Evolutionary conservation across 306 rosid genomes (phyloP), one percentile per base, ranked within the genome.

Genomic region (Vigna nakashimae): DNA sequence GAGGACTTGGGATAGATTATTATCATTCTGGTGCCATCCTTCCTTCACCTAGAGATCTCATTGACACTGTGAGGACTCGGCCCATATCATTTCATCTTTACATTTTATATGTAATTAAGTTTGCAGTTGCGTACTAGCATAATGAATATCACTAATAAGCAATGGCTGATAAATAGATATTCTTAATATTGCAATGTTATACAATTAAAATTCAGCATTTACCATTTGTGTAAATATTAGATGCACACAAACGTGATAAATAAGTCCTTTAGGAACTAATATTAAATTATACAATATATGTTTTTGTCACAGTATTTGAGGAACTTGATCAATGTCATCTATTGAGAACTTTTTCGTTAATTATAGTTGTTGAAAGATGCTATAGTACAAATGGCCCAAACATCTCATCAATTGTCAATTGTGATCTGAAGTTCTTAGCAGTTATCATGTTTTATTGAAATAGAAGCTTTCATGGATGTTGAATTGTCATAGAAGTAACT

Each of bases 1-100:
- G 98, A 70, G 98, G 98, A 51, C 96, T 95, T 77, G 98, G 98
- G 65, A 92, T 95, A 36, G 98, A 92, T 82, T 95, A 92, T 81
- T 86, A 92, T 88, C 98, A 92, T 72, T 9, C 98, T 71, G 96
- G 89, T 68, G 93, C 92, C 2, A 28, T 95, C 67, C 98, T 92
- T 86, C 98, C 98, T 5, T 83, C 85, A 50, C 98, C 98, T 22
- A 88, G 89, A 75, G 98, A 92, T 87, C 96, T 95, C 65, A 92
- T 95, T 65, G 85, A 95, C 76, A 95, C 98, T 14, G 97, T 95
- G 80, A 81, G 91, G 72, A 74, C 52, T 60, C 36, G 32, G 28
- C 79, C 66, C 71, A 59, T 51, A 60, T 43, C 76, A 57, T 68
- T 40, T 40, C 56, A 7, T 69, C 14, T 57, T 42, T 49, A 16